Evolutionary conservation across 2,329 filamentous ascomycete genomes (phyloP), one percentile per base, ranked within the genome.

Genomic region (Rasamsonia emersonii): DNA sequence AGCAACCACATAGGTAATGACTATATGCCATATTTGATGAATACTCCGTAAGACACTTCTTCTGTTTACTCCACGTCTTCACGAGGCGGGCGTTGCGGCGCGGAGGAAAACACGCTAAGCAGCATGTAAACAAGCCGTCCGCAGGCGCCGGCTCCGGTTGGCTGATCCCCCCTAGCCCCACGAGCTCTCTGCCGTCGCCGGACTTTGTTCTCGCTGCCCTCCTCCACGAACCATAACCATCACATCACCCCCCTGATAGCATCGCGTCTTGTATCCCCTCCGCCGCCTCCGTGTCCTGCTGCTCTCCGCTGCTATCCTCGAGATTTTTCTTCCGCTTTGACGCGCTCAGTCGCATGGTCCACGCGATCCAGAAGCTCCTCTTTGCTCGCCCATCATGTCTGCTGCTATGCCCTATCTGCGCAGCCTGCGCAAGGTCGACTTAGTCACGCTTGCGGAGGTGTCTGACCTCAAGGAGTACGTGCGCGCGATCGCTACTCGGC

Each of bases 391-490:
- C 48, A 71, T 55, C 48, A 83, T 83, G 78, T 76, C 77, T 40
- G 63, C 64, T 47, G 64, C 62, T 45, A 76, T 80, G 53, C 75
- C 77, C 47, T 93, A 82, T 76, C 71, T 94, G 55, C 74, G 79
- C 59, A 72, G 73, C 58, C 82, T 91, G 71, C 80, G 82, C 67
- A 93, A 93, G 71, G 71, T 70, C 47, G 84, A 89, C 43, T 73
- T 94, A 35, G 59, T 76, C 47, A 79, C 83, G 41, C 69, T 93
- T 40, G 84, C 85, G 38, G 74, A 83, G 44, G 64, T 70, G 28
- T 71, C 82, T 40, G 80, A 80, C 37, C 66, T 89, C 33, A 70
- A 75, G 53, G 73, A 82, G 86, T 93, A 75, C 52, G 78, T 73
- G n/a, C n/a, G n/a, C n/a, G n/a, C n/a, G n/a, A n/a, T n/a, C n/a